Conservation (phyloP, 1,284 basidiomycete species). For the Cryptococcus floricola region DNA sequence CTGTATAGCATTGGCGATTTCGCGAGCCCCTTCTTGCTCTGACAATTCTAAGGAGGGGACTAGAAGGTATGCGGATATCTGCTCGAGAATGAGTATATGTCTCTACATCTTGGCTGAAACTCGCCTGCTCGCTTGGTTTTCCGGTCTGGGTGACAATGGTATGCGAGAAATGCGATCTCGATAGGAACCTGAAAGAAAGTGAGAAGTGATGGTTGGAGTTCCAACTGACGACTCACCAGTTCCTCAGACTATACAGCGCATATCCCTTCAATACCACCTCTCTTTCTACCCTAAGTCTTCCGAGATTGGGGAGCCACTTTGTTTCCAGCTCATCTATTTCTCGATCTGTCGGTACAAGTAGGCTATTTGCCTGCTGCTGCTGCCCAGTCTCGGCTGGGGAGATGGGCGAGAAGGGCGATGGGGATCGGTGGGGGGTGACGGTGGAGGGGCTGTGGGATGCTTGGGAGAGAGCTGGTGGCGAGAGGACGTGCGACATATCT, state of each 20-base stretch:
- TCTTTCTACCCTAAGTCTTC: conserved; percentile 30
- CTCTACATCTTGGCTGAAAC: neutral
- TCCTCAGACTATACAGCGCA: conserved; percentile 38
- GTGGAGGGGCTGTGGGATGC: too few relatives aligned
- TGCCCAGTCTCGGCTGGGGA: neutral
- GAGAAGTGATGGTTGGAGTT: neutral
- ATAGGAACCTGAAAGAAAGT: conserved; percentile 32
- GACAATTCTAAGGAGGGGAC: conserved; percentile 28
- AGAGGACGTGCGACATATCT: too few relatives aligned
- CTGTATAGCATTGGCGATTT: conserved; percentile 28
- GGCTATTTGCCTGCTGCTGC: too few relatives aligned
- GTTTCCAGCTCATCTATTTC: conserved; percentile 35
- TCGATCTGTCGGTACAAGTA: neutral
- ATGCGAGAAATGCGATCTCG: conserved; percentile 39
- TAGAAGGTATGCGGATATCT: conserved; percentile 42
- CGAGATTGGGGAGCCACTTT: conserved; percentile 35
- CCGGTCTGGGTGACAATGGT: conserved; percentile 43
- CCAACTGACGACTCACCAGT: conserved; percentile 29
- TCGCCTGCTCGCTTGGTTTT: conserved; percentile 41
- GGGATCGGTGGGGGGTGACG: neutral
- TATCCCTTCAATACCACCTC: conserved; percentile 39
- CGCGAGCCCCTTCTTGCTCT: conserved; percentile 18
- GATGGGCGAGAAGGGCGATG: neutral
- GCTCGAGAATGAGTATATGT: neutral
- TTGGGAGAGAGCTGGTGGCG: too few relatives aligned